These are phyloP conservation scores for Quercus lobata DNA, from an alignment of 331 rosid species.

Conservation along the genomic window DNA sequence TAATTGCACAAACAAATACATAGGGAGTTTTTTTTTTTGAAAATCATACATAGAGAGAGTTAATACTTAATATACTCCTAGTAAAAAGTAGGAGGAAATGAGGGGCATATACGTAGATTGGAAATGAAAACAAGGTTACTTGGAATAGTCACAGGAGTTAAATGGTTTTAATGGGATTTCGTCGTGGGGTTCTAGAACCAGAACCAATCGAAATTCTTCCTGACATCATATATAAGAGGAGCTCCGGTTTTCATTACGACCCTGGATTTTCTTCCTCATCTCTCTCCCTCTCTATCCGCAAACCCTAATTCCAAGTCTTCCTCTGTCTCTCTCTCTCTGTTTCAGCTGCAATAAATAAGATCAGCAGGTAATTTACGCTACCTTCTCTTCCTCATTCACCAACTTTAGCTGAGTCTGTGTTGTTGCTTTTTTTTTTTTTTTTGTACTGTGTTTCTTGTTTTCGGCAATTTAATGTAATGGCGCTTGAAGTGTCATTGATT, in stretches of 20 bases:
- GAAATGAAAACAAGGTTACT: conserved; percentile 10
- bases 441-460: not conserved
- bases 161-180: conserved; percentile 30
- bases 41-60: not conserved
- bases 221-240: conserved; percentile 19
- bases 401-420: conserved; percentile 15
- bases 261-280: conserved; percentile 45
- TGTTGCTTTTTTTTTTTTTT: not conserved
- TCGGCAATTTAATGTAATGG: conserved; percentile 7
- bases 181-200: conserved; percentile 35
- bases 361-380: conserved; percentile 60
- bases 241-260: conserved; percentile 39
- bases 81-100: not conserved
- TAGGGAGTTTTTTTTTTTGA: too few relatives aligned
- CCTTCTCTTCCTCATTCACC: conserved; percentile 10
- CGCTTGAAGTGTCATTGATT: conserved; percentile 23
- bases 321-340: conserved; percentile 22
- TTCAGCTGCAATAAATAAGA: conserved; percentile 22
- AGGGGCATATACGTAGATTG: conserved; percentile 18
- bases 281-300: conserved; percentile 32
- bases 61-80: too few relatives aligned
- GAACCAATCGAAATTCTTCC: conserved; percentile 38
- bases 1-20: too few relatives aligned
- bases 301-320: conserved; percentile 77
- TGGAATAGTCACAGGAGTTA: conserved; percentile 15